phyloP scores from a whole-genome alignment of 106 monocot genomes.

The Dendrobium officinale region DNA sequence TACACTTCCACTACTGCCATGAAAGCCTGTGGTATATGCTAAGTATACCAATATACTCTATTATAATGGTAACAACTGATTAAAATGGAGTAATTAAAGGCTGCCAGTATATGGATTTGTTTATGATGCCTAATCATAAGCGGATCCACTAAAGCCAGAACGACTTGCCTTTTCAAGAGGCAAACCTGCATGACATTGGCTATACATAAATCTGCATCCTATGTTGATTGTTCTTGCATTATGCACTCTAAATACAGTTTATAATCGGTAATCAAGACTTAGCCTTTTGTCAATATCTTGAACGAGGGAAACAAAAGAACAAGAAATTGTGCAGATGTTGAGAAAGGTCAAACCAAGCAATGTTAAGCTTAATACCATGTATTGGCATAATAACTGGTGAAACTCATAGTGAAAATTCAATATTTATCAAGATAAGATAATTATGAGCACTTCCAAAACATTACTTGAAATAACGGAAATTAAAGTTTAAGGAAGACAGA shows the following conservation, averaged over 20 bases:
- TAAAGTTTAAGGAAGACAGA: neutral
- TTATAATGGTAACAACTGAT: too few relatives aligned
- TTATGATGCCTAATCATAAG: too few relatives aligned
- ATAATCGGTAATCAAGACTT: neutral
- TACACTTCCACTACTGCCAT: too few relatives aligned
- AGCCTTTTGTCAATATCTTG: neutral
- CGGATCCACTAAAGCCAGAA: too few relatives aligned
- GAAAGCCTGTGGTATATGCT: too few relatives aligned
- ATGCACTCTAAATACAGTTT: neutral
- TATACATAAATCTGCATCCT: neutral
- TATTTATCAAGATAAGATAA: neutral
- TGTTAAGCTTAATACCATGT: neutral
- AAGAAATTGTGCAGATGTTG: neutral
- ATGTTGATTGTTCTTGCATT: neutral
- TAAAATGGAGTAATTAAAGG: too few relatives aligned
- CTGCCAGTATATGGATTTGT: neutral
- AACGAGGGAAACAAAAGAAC: neutral
- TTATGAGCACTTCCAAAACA: neutral
- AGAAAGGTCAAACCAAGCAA: neutral
- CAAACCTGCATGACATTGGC: neutral
- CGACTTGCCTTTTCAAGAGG: neutral
- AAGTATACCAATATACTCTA: too few relatives aligned
- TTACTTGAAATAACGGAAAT: neutral
- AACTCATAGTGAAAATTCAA: neutral
- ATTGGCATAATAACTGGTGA: neutral